Conservation (phyloP, 1,139 yeast species). For the Diutina pseudorugosa region DNA sequence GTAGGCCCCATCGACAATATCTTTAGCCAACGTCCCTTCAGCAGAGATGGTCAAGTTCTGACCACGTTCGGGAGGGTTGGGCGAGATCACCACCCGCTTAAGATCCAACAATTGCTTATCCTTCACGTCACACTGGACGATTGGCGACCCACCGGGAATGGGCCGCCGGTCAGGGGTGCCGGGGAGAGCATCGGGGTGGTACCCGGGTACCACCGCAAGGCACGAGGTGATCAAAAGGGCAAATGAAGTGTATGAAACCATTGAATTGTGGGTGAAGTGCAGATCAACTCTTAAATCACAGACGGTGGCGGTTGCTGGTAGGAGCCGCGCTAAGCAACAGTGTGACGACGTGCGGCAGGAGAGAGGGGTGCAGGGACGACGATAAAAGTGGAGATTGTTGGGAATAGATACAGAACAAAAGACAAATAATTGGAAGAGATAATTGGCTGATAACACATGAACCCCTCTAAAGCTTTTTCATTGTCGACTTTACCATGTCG, state of each 20-base stretch:
- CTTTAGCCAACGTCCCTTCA: constrained; percentile 43
- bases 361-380: not conserved
- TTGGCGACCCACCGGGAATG: constrained; percentile 85
- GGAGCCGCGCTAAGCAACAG: not conserved
- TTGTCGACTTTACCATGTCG: not conserved
- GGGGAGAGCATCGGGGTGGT: not conserved
- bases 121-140: constrained; percentile 58
- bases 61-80: constrained; percentile 86
- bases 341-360: not conserved
- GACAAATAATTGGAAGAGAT: no score
- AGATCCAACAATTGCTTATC: constrained; percentile 54
- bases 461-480: no score
- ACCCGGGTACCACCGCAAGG: not conserved
- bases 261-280: not conserved
- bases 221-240: not conserved
- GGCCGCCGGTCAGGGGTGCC: constrained; percentile 36
- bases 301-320: not conserved
- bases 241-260: not conserved
- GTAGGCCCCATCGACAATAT: constrained; percentile 71
- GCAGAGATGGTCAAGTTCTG: constrained; percentile 69
- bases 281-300: not conserved
- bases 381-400: not conserved
- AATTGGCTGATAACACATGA: no score
- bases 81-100: constrained; percentile 46
- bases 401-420: no score